These are phyloP conservation scores for Solanum sejunctum DNA, from an alignment of 257 asterid genomes.

Conservation along the genomic window DNA sequence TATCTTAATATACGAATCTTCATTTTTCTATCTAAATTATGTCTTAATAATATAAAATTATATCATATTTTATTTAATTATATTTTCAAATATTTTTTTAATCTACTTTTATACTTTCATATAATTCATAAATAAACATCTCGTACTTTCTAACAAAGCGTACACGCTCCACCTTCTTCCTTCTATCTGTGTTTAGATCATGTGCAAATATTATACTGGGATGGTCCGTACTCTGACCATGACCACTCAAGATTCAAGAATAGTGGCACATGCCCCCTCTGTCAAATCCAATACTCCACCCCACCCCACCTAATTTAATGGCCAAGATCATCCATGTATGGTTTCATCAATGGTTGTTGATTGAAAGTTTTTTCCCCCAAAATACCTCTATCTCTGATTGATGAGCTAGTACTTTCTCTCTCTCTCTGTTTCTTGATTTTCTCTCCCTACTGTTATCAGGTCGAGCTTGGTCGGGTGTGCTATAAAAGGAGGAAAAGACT, in stretches of 20 bases:
- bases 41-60: too few species aligned
- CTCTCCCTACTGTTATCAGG: conserved; percentile 66
- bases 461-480: conserved; percentile 62
- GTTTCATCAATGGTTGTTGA: conserved; percentile 28
- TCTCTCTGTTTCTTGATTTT: background rate
- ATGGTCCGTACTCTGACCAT: conserved; percentile 83
- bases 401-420: too few species aligned
- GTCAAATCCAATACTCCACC: conserved; percentile 47
- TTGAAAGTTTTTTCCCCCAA: conserved; percentile 7
- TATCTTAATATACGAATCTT: too few species aligned
- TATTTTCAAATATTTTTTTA: too few species aligned
- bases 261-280: conserved; percentile 93
- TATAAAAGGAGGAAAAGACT: conserved; percentile 9
- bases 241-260: conserved; percentile 91
- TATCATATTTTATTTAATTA: too few species aligned
- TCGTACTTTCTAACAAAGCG: too few species aligned
- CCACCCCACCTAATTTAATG: conserved; percentile 14
- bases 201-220: conserved; percentile 10
- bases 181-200: background rate
- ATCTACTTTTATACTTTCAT: accelerated
- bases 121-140: too few species aligned
- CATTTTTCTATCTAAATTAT: too few species aligned
- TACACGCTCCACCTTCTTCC: background rate
- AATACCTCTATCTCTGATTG: conserved; percentile 1
- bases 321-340: conserved; percentile 43